These are phyloP conservation scores for Eutypella sp. DNA, from an alignment of 2,329 filamentous ascomycete genomes.

Conservation along the genomic window DNA sequence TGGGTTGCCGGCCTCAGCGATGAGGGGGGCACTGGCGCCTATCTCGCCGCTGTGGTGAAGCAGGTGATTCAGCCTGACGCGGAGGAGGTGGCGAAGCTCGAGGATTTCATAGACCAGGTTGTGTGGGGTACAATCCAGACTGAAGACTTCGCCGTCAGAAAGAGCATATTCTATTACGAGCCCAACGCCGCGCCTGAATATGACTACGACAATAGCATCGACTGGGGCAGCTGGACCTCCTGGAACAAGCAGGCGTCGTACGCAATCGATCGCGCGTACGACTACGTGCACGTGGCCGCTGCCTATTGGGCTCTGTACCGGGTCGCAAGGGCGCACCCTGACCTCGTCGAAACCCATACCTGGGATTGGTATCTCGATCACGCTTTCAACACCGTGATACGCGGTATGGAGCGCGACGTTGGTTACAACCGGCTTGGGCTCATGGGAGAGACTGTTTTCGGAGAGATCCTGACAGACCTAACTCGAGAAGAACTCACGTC, in stretches of 20 bases:
- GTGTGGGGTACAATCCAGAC: slow-evolving; percentile 46
- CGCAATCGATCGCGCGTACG: slow-evolving; percentile 46
- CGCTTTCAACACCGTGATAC: slow-evolving; percentile 45
- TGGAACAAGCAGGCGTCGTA: slow-evolving; percentile 46
- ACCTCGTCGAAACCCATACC: slow-evolving; percentile 32
- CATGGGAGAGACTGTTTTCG: slow-evolving; percentile 57
- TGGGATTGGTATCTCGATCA: slow-evolving; percentile 53
- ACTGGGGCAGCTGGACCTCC: slow-evolving; percentile 47
- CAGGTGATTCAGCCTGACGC: slow-evolving; percentile 45
- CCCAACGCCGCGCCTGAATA: slow-evolving; percentile 37
- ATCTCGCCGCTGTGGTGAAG: slow-evolving; percentile 51
- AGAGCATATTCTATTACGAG: slow-evolving; percentile 55
- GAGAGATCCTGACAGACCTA: slow-evolving; percentile 47
- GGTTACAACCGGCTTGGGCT: slow-evolving; percentile 43
- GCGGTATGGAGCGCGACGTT: slow-evolving; percentile 32
- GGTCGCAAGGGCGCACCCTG: slow-evolving; percentile 44
- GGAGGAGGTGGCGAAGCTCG: slow-evolving; percentile 46
- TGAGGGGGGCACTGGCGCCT: slow-evolving; percentile 53
- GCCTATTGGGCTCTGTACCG: slow-evolving; percentile 56
- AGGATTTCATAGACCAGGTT: slow-evolving; percentile 47
- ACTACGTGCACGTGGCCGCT: slow-evolving; percentile 53
- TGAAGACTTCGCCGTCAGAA: slow-evolving; percentile 42
- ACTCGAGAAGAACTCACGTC: slow-evolving; percentile 38
- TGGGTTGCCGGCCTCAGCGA: slow-evolving; percentile 59
- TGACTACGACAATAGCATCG: slow-evolving; percentile 35